Evolutionary conservation across 2,329 filamentous ascomycete genomes (phyloP).

Genomic region (Clonostachys rosea): DNA sequence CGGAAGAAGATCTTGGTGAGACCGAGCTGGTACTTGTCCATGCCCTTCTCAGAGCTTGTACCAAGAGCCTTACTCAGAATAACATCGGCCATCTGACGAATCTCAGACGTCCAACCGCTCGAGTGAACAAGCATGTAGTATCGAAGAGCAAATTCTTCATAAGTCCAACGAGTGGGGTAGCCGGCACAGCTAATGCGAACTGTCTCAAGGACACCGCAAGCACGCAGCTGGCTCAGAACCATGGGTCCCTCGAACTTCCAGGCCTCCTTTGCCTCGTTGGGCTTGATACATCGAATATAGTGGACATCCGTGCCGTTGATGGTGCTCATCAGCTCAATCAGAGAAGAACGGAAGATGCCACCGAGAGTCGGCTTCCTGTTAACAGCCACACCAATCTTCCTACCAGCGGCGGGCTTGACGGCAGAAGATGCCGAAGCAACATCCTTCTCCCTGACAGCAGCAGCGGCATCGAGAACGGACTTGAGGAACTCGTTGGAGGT

Average conservation of each 20-base stretch:
- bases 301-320: conserved; percentile 98
- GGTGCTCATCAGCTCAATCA: conserved; percentile 96
- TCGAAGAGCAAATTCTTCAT: conserved; percentile 93
- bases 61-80: conserved; percentile 88
- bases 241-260: conserved; percentile 99
- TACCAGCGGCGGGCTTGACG: conserved; percentile 74
- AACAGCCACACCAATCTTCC: conserved; percentile 86
- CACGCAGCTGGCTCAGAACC: conserved; percentile 94
- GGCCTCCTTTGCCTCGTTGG: conserved; percentile 91
- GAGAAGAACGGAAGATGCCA: conserved; percentile 96
- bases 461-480: conserved; percentile 79
- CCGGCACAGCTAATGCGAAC: conserved; percentile 96
- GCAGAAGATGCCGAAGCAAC: conserved; percentile 58
- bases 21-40: conserved; percentile 96
- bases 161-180: conserved; percentile 97
- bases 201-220: conserved; percentile 97
- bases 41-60: conserved; percentile 64
- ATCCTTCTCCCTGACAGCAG: conserved; percentile 87
- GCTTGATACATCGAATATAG: conserved; percentile 98
- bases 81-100: conserved; percentile 87
- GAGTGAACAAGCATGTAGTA: conserved; percentile 99
- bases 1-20: conserved; percentile 99
- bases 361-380: conserved; percentile 96
- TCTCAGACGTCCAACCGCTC: conserved; percentile 85
- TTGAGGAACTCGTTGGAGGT: conserved; percentile 83